phyloP scores from a whole-genome alignment of 139 green algal species.

The Chlamydomonas incerta region DNA sequence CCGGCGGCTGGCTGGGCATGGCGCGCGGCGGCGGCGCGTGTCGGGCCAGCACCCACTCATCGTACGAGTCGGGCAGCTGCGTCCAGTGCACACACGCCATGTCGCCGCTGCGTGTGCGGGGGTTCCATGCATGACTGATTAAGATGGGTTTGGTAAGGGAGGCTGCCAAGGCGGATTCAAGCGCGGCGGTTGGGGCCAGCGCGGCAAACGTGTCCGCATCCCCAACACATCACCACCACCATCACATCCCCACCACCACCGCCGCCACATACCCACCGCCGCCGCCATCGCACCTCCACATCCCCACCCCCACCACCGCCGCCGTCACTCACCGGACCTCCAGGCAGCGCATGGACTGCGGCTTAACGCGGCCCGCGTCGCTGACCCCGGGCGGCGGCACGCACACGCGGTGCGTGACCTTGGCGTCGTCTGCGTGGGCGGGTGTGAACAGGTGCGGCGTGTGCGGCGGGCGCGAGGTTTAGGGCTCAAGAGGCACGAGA shows the following conservation, averaged over 20 bases:
- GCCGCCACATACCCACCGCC: too few species aligned
- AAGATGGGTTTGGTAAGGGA: too few species aligned
- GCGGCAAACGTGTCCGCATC: too few species aligned
- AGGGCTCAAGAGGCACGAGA: too few species aligned
- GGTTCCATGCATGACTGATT: too few species aligned
- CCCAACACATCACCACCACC: too few species aligned
- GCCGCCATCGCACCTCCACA: too few species aligned
- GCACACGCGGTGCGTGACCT: conserved; percentile 81
- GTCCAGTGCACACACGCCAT: conserved; percentile 83
- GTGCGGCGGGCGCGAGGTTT: too few species aligned
- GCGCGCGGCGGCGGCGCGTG: conserved; percentile 64
- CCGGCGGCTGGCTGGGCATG: conserved; percentile 12
- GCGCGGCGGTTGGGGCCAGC: too few species aligned
- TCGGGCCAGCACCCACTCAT: conserved; percentile 77
- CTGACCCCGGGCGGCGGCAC: conserved; percentile 69
- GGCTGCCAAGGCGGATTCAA: too few species aligned
- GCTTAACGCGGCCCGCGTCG: conserved; percentile 79
- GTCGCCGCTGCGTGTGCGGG: conserved; percentile 55
- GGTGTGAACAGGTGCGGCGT: background rate
- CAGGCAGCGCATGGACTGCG: conserved; percentile 75
- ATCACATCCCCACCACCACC: too few species aligned
- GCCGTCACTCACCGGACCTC: conserved; percentile 60
- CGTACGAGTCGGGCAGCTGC: conserved; percentile 77
- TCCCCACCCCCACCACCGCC: too few species aligned
- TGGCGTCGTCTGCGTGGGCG: conserved; percentile 55